Evolutionary conservation across 2,329 filamentous ascomycete species (phyloP), one percentile per base, ranked within the genome.

Genomic region (Aspergillus thermomutatus): DNA sequence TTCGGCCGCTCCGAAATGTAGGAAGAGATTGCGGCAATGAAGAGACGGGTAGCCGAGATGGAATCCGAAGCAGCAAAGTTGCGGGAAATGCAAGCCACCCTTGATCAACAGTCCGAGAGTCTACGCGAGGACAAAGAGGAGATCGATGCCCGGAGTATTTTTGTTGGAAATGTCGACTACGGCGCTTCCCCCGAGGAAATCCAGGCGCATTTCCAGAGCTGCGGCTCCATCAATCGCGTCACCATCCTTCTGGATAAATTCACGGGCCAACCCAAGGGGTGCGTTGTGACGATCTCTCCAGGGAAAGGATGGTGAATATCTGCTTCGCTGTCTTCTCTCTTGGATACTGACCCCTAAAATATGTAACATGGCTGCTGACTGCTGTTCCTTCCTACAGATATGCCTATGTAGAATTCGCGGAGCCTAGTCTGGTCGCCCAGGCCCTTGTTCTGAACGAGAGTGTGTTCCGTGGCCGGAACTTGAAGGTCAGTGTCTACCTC

Each of bases 191-290:
- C 94, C 2, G 94, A 99, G 78, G 94, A 99, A 80, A 94, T 99
- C 58, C 94, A 99, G 80, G 91, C 92, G 58, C 94, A 99, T 72
- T 99, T 99, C 79, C 92, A 96, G 81, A 95, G 88, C 80, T 96
- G 92, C 69, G 94, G 94, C 59, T 91, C 90, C 65, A 99, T 99
- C 81, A 99, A 99, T 77, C 89, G 94, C 59, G 94, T 99, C 58
- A 99, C 94, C 1, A 99, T 99, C 65, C 80, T 99, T 66, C 80
- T 99, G 66, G 94, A 99, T 80, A 99, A 99, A 80, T 97, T 97
- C 72, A 96, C 92, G 10, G 94, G 94, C 62, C 92, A 97, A 81
- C 94, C 94, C n/a, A 99, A 99, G 82, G 94, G 94, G 92, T 96
- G 81, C 76, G 88, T 84, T 23, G 11, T 46, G 21, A 10, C 23